Evolutionary conservation across 1,139 yeast species (phyloP), one percentile per base, ranked within the genome.

Genomic region (Pneumocystis jirovecii): DNA sequence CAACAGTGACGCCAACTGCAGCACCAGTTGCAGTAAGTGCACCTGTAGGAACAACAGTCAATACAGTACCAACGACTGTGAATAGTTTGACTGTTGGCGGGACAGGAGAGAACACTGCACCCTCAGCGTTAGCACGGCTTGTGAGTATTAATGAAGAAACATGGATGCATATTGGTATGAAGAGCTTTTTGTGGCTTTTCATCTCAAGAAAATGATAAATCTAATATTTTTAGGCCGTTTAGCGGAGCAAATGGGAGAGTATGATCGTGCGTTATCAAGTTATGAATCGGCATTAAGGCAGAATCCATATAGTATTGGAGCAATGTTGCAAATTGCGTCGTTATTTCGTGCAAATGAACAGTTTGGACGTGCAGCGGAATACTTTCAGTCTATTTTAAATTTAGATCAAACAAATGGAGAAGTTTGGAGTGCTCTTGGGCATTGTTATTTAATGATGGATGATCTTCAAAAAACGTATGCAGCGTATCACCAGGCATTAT

Each of bases 341-440:
- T 81, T 90, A 59, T 90, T 90, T 76, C 83, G 97, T 64, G 85
- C 93, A 61, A 81, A 91, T 69, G 97, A 93, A 74, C 87, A 88
- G 74, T 93, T 89, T 73, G 87, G 62, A 7, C 88, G 89, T 74
- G 97, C 97, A 3, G 95, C 96, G 15, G 97, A 91, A 74, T 82
- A 89, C 69, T 93, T 89, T 75, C 95, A 91, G 76, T 83, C 89
- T 70, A 95, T 96, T 1, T 78, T 93, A 68, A 83, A 86, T 68
- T 82, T 87, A 68, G 85, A 86, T 71, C 95, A 91, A 29, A 93
- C 88, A 74, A 86, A 89, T 70, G 97, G 97, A 67, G 97, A 91
- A 72, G 89, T 95, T 60, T 93, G 98, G 98, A 97, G 97, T 0
- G 82, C 95, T 35, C 79, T 93, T 70, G 97, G 98, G 64, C 98